Percentiles rank a stretch among this genome's conserved stretches.
Evolutionary conservation across 169 alveolate species (phyloP).

Genomic region (Theileria equi): DNA sequence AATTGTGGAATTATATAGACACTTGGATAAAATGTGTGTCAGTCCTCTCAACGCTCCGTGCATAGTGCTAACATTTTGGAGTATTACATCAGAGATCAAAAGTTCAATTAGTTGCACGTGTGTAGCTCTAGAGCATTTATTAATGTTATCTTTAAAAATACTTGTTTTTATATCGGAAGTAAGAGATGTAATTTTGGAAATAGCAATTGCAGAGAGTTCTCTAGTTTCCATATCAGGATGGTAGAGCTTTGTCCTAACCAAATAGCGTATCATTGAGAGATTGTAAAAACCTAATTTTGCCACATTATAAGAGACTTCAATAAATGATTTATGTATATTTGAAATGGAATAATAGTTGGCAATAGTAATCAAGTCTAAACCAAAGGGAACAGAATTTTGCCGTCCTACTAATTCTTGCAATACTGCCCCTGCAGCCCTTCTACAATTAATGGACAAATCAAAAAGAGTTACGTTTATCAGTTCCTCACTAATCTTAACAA

Average conservation of each 20-base stretch:
- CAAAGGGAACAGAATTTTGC: slow-evolving; percentile 34
- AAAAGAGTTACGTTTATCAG: slow-evolving; percentile 53
- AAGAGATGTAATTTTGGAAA: slow-evolving; percentile 18
- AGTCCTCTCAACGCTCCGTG: slow-evolving; percentile 54
- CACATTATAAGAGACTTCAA: slow-evolving; percentile 19
- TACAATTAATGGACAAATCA: slow-evolving; percentile 46
- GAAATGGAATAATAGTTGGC: slow-evolving; percentile 49
- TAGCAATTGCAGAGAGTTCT: slow-evolving; percentile 22
- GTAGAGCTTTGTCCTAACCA: slow-evolving; percentile 37
- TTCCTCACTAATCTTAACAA: slow-evolving; percentile 34
- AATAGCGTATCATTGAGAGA: slow-evolving; percentile 39
- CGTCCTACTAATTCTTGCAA: slow-evolving; percentile 61
- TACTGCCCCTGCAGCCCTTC: slow-evolving; percentile 60
- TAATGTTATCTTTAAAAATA: too few relatives aligned
- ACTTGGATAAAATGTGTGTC: slow-evolving; percentile 13
- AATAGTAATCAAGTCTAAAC: slow-evolving; percentile 36
- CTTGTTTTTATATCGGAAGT: neutral
- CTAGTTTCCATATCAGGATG: slow-evolving; percentile 57
- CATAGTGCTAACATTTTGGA: slow-evolving; percentile 5
- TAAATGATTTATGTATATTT: slow-evolving; percentile 39
- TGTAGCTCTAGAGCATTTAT: too few relatives aligned
- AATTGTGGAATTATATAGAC: neutral
- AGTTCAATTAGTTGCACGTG: too few relatives aligned
- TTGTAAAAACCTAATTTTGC: slow-evolving; percentile 45
- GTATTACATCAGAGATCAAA: too few relatives aligned